A percentile compares a stretch with the other conserved stretches of the same genome.
Evolutionary conservation across 768 basidiomycete genomes (phyloP).

Genomic region (Trametes punicea): DNA sequence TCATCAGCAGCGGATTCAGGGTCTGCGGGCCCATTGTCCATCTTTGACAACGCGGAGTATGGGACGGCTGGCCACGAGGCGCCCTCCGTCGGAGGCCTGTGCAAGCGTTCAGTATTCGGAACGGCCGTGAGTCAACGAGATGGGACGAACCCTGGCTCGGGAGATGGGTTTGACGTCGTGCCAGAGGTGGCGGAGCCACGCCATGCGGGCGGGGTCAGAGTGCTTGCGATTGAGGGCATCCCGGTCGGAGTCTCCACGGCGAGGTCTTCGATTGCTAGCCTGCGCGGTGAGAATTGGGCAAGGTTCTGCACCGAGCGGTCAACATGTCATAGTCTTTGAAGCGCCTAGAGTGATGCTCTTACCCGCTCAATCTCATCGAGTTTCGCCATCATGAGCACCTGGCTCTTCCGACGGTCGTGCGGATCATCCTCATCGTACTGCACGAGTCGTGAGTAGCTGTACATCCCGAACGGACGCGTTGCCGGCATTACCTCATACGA

Average conservation of each 20-base stretch:
- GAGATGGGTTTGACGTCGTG: conserved; percentile 10
- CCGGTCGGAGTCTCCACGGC: conserved; percentile 20
- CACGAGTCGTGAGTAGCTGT: conserved; percentile 20
- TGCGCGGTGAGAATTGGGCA: conserved; percentile 27
- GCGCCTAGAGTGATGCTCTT: conserved; percentile 20
- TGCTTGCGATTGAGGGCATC: conserved; percentile 16
- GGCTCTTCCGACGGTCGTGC: conserved; percentile 71
- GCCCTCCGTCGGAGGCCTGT: conserved; percentile 14
- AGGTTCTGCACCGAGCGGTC: conserved; percentile 19
- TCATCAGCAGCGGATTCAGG: conserved; percentile 34
- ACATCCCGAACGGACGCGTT: not conserved
- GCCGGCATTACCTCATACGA: conserved; percentile 36
- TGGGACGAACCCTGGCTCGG: conserved; percentile 19
- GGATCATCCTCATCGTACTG: conserved; percentile 72
- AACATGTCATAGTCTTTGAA: not conserved
- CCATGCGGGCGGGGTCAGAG: conserved; percentile 16
- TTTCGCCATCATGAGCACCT: conserved; percentile 68
- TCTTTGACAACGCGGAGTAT: conserved; percentile 34
- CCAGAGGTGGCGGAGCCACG: conserved; percentile 1
- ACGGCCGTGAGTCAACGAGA: conserved; percentile 13
- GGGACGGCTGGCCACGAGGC: conserved; percentile 44
- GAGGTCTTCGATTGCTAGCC: conserved; percentile 22
- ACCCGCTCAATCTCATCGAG: conserved; percentile 80
- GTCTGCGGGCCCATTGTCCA: conserved; percentile 11
- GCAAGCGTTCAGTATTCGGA: conserved; percentile 11